Percentiles rank a stretch among this genome's conserved stretches.
Conservation (phyloP, 1,139 yeast genomes). For the Ogataea hybrid region DNA sequence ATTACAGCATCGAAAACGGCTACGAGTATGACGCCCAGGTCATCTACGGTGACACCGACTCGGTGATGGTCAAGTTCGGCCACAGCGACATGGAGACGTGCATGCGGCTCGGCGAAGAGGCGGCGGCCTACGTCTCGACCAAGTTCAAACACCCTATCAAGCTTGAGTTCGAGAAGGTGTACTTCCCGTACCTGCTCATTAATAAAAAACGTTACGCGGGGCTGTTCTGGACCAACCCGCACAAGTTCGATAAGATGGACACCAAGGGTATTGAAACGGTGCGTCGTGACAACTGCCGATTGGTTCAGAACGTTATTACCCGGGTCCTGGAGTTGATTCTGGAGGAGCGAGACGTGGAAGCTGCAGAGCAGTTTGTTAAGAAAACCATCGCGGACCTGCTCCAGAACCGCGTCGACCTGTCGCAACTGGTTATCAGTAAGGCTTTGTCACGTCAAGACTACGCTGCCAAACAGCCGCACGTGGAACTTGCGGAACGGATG, state of each 20-base stretch:
- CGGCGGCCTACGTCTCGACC: slow-evolving; percentile 83
- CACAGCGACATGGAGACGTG: slow-evolving; percentile 75
- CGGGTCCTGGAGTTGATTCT: slow-evolving; percentile 82
- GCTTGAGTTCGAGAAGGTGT: slow-evolving; percentile 94
- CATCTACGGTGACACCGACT: slow-evolving; percentile 98
- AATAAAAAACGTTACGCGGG: slow-evolving; percentile 98
- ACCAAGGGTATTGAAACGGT: slow-evolving; percentile 99
- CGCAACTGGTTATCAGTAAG: slow-evolving; percentile 91
- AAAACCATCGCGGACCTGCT: slow-evolving; percentile 85
- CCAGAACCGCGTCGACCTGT: slow-evolving; percentile 89
- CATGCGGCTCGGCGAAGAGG: slow-evolving; percentile 91
- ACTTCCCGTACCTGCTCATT: slow-evolving; percentile 89
- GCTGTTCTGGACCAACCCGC: slow-evolving; percentile 88
- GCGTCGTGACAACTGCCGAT: slow-evolving; percentile 93
- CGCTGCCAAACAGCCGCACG: slow-evolving; percentile 96
- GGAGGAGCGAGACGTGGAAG: slow-evolving; percentile 86
- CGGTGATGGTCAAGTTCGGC: slow-evolving; percentile 98
- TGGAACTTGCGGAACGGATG: slow-evolving; percentile 95
- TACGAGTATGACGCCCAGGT: slow-evolving; percentile 81
- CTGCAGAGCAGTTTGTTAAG: slow-evolving; percentile 83
- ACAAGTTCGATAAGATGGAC: slow-evolving; percentile 93
- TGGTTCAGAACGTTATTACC: slow-evolving; percentile 93
- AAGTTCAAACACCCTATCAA: slow-evolving; percentile 84
- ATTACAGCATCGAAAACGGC: slow-evolving; percentile 78
- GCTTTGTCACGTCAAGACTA: slow-evolving; percentile 88